These are phyloP conservation scores for Seiridium cupressi DNA, from an alignment of 2,329 filamentous ascomycete species.

Conservation along the genomic window DNA sequence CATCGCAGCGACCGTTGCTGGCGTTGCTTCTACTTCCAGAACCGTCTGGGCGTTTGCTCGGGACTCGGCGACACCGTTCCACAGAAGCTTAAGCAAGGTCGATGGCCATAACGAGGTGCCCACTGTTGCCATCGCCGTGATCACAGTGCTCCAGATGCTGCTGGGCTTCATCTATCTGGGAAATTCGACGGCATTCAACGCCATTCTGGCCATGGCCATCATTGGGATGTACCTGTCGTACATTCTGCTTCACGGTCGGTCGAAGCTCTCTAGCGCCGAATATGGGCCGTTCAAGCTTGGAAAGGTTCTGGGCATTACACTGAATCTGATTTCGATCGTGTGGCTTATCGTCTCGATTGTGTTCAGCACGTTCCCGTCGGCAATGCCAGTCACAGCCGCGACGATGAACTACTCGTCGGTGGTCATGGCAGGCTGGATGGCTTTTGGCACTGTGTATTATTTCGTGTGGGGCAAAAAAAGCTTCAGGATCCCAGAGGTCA, in stretches of 20 bases:
- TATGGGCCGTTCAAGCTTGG: conserved; percentile 38
- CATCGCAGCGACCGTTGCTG: conserved; percentile 27
- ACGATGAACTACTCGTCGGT: conserved; percentile 52
- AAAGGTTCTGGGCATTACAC: conserved; percentile 25
- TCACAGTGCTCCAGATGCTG: conserved; percentile 31
- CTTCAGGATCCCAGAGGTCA: background rate
- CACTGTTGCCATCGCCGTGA: conserved; percentile 33
- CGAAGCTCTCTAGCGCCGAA: conserved; percentile 29
- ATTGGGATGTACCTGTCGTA: conserved; percentile 46
- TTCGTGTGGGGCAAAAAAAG: background rate
- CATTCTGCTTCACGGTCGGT: conserved; percentile 35
- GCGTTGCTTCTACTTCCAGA: conserved; percentile 23
- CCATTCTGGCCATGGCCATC: conserved; percentile 34
- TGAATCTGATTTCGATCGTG: conserved; percentile 33
- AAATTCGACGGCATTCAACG: conserved; percentile 41
- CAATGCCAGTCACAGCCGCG: conserved; percentile 31
- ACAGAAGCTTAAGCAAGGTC: conserved; percentile 33
- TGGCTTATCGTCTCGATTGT: conserved; percentile 40
- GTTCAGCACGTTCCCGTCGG: conserved; percentile 43
- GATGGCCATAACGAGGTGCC: conserved; percentile 32
- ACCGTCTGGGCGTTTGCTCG: conserved; percentile 40
- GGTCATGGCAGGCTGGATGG: conserved; percentile 33
- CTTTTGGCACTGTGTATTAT: conserved; percentile 1
- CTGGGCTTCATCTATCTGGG: conserved; percentile 42
- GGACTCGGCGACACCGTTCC: conserved; percentile 39